These are phyloP conservation scores for Cyanidioschyzon merolae DNA, from an alignment of 23 red algal genomes.

Conservation along the genomic window DNA sequence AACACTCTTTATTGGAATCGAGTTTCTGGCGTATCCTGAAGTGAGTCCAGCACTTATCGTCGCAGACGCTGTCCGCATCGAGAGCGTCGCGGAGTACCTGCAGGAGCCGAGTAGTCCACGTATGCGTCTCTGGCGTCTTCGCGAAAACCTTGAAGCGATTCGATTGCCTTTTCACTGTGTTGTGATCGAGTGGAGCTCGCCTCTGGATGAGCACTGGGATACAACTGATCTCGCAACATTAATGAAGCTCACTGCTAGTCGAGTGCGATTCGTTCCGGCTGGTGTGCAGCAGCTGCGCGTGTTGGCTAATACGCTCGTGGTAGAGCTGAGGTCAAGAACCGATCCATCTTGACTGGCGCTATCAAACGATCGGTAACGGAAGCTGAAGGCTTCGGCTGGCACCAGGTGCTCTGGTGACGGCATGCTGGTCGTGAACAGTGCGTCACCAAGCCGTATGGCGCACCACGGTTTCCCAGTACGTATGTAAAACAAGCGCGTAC, in stretches of 20 bases:
- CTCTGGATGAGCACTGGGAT: neutral
- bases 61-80: neutral
- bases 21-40: neutral
- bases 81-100: neutral
- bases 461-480: no score
- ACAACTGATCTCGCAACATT: neutral
- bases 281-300: neutral
- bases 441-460: no score
- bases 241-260: neutral
- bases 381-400: no score
- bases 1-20: neutral
- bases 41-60: neutral
- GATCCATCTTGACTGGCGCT: no score
- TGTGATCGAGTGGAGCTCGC: neutral
- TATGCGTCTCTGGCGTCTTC: neutral
- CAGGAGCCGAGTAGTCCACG: neutral
- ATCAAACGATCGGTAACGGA: no score
- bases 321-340: neutral
- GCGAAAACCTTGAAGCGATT: neutral
- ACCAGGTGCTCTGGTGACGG: no score
- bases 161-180: neutral
- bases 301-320: neutral
- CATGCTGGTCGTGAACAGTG: no score
- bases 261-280: neutral
- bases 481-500: no score